Evolutionary conservation across 768 basidiomycete genomes (phyloP).

Genomic region (Suillus clintonianus): DNA sequence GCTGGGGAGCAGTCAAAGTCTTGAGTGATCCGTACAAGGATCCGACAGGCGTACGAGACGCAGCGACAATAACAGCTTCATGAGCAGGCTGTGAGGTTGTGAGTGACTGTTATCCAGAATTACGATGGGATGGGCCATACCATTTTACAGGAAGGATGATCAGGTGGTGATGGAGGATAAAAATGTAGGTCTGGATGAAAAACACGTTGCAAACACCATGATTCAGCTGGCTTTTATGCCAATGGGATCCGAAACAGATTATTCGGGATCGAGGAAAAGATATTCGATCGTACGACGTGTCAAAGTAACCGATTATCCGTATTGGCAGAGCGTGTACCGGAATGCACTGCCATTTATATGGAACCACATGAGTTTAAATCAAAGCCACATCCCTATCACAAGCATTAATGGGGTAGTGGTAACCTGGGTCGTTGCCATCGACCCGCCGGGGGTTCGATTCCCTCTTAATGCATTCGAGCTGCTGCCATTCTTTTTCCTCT

Average conservation of each 20-base stretch:
- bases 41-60: conserved; percentile 91
- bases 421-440: conserved; percentile 40
- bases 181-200: conserved; percentile 36
- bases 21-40: conserved; percentile 91
- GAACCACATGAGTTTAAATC: background rate
- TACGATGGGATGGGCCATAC: conserved; percentile 32
- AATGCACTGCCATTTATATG: background rate
- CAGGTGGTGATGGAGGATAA: conserved; percentile 41
- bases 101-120: background rate
- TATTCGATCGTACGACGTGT: background rate
- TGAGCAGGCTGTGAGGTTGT: conserved; percentile 44
- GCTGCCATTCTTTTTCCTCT: too few relatives aligned
- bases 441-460: conserved; percentile 83
- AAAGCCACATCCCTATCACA: accelerated
- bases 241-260: background rate
- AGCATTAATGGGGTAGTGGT: conserved; percentile 36
- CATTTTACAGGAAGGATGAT: conserved; percentile 47
- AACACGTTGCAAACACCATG: conserved; percentile 45
- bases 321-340: background rate
- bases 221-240: conserved; percentile 16
- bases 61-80: conserved; percentile 93
- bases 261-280: background rate
- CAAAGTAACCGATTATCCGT: background rate
- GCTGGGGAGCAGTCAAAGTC: conserved; percentile 85
- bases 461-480: conserved; percentile 72